Conservation (phyloP, 768 basidiomycete species). For the Kwoniella botswanensis region DNA sequence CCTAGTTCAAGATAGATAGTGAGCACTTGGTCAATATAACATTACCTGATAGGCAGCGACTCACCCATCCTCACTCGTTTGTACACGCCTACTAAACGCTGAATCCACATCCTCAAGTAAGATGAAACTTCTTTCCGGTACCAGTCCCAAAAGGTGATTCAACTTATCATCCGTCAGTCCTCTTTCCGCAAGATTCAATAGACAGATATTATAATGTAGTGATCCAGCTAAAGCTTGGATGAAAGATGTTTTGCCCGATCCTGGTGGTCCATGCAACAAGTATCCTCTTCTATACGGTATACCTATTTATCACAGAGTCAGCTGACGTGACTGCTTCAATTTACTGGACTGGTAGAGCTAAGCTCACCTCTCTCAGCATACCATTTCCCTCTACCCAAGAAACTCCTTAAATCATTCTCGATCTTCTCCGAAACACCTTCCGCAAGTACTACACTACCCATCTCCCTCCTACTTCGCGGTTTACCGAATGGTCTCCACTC, state of each 20-base stretch:
- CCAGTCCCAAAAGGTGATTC: slow-evolving; percentile 87
- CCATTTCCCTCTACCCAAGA: slow-evolving; percentile 84
- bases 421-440: slow-evolving; percentile 82
- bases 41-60: slow-evolving; percentile 39
- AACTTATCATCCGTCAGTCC: slow-evolving; percentile 96
- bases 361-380: slow-evolving; percentile 89
- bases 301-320: slow-evolving; percentile 62
- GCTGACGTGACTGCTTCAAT: not conserved
- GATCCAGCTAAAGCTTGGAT: slow-evolving; percentile 95
- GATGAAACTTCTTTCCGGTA: slow-evolving; percentile 90
- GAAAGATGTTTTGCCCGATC: slow-evolving; percentile 97
- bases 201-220: slow-evolving; percentile 90
- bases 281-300: slow-evolving; percentile 97
- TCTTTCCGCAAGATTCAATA: slow-evolving; percentile 93
- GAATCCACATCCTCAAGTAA: slow-evolving; percentile 97
- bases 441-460: slow-evolving; percentile 86
- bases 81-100: slow-evolving; percentile 90
- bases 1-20: slow-evolving; percentile 58
- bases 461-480: slow-evolving; percentile 80
- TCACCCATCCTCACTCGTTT: slow-evolving; percentile 90
- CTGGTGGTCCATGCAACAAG: slow-evolving; percentile 92
- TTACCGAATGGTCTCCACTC: slow-evolving; percentile 97
- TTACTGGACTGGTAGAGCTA: not conserved
- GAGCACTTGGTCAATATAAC: too few species aligned
- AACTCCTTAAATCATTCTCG: slow-evolving; percentile 77